Conservation (phyloP, 2,329 filamentous ascomycete genomes). For the Phoma sp. region DNA sequence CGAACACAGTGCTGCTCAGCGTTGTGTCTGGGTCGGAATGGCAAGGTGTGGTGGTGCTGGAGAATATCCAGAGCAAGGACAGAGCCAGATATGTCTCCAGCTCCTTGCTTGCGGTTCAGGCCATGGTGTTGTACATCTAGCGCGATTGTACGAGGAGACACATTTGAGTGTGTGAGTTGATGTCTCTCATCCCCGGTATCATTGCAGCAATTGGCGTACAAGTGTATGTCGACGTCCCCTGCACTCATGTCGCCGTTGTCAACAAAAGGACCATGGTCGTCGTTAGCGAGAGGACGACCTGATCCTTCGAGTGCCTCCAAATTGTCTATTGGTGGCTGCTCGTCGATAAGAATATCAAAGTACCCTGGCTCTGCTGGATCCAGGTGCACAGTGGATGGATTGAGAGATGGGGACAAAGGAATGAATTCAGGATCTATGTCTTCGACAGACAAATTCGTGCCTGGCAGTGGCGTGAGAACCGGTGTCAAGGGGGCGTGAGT, state of each 20-base stretch:
- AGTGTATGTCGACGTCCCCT: too few species aligned
- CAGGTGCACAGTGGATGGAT: slow-evolving; percentile 4
- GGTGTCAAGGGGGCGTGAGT: slow-evolving; percentile 3
- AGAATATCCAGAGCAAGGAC: neutral
- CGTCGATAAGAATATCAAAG: slow-evolving; percentile 16
- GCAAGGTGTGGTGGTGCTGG: slow-evolving; percentile 1
- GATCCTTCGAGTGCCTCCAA: neutral
- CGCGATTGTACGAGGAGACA: neutral
- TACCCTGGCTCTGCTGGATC: slow-evolving; percentile 12
- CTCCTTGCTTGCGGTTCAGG: neutral
- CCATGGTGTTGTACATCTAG: neutral
- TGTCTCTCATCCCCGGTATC: neutral
- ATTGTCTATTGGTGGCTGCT: neutral
- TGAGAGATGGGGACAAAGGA: slow-evolving; percentile 6
- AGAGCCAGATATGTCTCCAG: neutral
- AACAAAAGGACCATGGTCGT: neutral
- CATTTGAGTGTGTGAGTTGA: neutral
- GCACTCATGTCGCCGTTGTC: neutral
- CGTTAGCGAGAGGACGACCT: neutral
- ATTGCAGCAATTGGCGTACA: neutral
- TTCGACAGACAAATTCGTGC: slow-evolving; percentile 29
- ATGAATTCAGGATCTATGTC: slow-evolving; percentile 19
- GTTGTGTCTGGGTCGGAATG: slow-evolving; percentile 4
- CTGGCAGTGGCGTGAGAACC: slow-evolving; percentile 32
- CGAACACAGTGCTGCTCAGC: neutral